phyloP scores from a whole-genome alignment of 805 yeast species.

The Candida vartiovaarae region DNA sequence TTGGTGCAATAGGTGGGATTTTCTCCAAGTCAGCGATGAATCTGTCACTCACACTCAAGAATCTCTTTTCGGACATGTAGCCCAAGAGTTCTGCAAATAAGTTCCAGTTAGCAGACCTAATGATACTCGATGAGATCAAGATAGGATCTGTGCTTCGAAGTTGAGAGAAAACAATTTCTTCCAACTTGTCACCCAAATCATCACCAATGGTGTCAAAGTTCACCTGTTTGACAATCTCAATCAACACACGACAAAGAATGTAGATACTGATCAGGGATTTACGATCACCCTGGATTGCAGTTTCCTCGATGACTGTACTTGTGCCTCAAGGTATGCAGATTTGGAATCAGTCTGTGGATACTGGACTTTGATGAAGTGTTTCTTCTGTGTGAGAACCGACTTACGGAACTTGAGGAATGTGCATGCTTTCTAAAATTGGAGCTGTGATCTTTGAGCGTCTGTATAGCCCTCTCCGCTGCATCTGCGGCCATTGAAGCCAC shows the following conservation, averaged over 20 bases:
- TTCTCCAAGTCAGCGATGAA: conserved; percentile 91
- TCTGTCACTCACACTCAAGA: conserved; percentile 83
- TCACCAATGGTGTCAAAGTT: conserved; percentile 68
- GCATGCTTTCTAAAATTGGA: conserved; percentile 21
- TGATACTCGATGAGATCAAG: conserved; percentile 55
- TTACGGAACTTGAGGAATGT: conserved; percentile 26
- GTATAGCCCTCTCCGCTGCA: conserved; percentile 37
- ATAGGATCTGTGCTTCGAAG: conserved; percentile 80
- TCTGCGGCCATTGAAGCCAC: conserved; percentile 61
- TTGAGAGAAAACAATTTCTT: conserved; percentile 90
- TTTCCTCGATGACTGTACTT: conserved; percentile 45
- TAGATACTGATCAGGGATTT: conserved; percentile 82
- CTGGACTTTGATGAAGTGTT: conserved; percentile 43
- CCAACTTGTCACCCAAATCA: conserved; percentile 75
- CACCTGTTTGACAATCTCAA: conserved; percentile 87
- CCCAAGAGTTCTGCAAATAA: conserved; percentile 85
- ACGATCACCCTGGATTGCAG: conserved; percentile 78
- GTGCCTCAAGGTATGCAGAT: conserved; percentile 37
- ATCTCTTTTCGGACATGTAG: conserved; percentile 79
- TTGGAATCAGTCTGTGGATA: conserved; percentile 46
- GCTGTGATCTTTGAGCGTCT: conserved; percentile 27
- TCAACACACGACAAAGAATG: conserved; percentile 82
- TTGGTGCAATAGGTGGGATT: conserved; percentile 47
- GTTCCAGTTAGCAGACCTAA: conserved; percentile 91
- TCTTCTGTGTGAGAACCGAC: conserved; percentile 37